These are phyloP conservation scores for Isoetes taiwanensis DNA, from an alignment of 75 land plant species.

Conservation along the genomic window DNA sequence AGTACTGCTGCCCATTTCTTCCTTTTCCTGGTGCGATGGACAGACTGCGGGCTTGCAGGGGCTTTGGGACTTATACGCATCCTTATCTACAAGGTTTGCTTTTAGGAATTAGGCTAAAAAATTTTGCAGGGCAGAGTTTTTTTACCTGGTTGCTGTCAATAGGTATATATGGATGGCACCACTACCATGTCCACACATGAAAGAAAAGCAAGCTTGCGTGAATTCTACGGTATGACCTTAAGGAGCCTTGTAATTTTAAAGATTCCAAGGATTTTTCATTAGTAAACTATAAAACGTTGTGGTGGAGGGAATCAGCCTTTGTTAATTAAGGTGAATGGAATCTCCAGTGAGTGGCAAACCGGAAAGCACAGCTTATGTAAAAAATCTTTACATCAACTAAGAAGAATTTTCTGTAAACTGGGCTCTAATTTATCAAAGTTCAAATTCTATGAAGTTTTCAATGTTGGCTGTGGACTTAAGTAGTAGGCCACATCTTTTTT, in stretches of 20 bases:
- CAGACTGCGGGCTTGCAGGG: slow-evolving; percentile 89
- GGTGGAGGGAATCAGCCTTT: not conserved
- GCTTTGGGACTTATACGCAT: slow-evolving; percentile 78
- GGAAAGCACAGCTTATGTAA: too few relatives aligned
- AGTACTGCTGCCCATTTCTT: slow-evolving; percentile 84
- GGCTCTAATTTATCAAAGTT: too few relatives aligned
- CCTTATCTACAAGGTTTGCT: slow-evolving; percentile 69
- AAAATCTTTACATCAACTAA: too few relatives aligned
- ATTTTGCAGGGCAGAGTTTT: not conserved
- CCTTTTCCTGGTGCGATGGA: slow-evolving; percentile 86
- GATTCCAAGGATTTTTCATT: too few relatives aligned
- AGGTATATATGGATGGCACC: slow-evolving; percentile 67
- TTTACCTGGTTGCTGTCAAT: not conserved
- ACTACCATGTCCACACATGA: slow-evolving; percentile 77
- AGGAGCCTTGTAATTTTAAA: too few relatives aligned
- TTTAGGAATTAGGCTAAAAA: too few relatives aligned
- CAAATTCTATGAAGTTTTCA: too few relatives aligned
- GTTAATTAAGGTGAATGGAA: not conserved
- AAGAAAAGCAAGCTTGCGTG: slow-evolving; percentile 69
- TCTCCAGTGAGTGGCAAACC: not conserved
- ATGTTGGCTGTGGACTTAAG: too few relatives aligned
- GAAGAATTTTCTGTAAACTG: too few relatives aligned
- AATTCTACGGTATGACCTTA: slow-evolving; percentile 51
- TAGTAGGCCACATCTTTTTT: too few relatives aligned
- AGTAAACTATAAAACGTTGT: not conserved